These are phyloP conservation scores for Botrytis squamosa DNA, from an alignment of 2,329 filamentous ascomycete genomes.

Conservation along the genomic window DNA sequence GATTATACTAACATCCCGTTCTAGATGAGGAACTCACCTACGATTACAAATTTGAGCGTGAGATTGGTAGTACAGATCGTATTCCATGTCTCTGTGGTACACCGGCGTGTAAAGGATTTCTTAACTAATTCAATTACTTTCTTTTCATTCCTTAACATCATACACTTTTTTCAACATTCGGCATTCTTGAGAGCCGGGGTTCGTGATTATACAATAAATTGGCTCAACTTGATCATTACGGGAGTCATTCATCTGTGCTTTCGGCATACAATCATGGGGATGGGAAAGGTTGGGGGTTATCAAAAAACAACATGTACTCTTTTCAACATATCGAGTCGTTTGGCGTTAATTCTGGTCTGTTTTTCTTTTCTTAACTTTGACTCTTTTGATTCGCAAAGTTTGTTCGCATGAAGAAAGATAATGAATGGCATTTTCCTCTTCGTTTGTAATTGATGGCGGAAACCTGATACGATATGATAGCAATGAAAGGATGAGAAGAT, in stretches of 20 bases:
- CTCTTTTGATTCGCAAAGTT: neutral
- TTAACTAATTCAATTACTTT: conserved; percentile 73
- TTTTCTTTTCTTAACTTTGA: conserved; percentile 5
- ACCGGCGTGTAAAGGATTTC: conserved; percentile 95
- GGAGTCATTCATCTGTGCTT: conserved; percentile 7
- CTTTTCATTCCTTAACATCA: conserved; percentile 14
- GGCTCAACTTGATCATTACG: conserved; percentile 3
- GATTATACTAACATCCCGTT: conserved; percentile 27
- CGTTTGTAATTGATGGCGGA: neutral
- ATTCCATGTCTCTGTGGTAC: conserved; percentile 98
- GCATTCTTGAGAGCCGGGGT: neutral
- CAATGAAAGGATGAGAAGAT: neutral
- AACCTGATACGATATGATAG: conserved; percentile 3
- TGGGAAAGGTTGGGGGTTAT: conserved; percentile 20
- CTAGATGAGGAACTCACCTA: conserved; percentile 98
- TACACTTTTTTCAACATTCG: conserved; percentile 19
- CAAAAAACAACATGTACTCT: conserved; percentile 38
- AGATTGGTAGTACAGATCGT: conserved; percentile 89
- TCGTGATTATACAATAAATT: conserved; percentile 13
- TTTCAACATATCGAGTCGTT: conserved; percentile 36
- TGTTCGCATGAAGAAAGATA: neutral
- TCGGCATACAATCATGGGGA: conserved; percentile 17
- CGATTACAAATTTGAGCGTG: conserved; percentile 99
- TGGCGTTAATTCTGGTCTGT: conserved; percentile 27
- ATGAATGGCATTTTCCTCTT: neutral